Evolutionary conservation across 2,329 filamentous ascomycete species (phyloP), one percentile per base, ranked within the genome.

Genomic region (Neonectria faginata): DNA sequence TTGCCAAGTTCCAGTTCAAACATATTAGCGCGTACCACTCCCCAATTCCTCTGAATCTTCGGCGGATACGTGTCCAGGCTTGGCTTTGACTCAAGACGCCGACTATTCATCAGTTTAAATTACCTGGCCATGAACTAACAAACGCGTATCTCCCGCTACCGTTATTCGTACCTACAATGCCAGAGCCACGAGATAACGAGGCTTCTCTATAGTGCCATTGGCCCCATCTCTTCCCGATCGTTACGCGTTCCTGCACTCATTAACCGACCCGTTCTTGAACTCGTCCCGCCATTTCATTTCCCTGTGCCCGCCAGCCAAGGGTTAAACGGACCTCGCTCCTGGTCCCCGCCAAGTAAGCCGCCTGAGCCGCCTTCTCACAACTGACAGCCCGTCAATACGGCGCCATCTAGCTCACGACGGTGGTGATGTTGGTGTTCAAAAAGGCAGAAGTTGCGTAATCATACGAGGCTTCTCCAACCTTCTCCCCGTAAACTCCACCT

Each of bases 61-160:
- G 18, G 16, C 48, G 29, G 44, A 50, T 57, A 59, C 48, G 48
- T 54, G 45, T 33, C n/a, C 27, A 29, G 14, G 18, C 16, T n/a
- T 11, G 25, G 44, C 29, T 63, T 45, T 41, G 53, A 48, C 50
- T 53, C 36, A 57, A 29, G 47, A 36, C 52, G 53, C 53, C 22
- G 41, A 57, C 54, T 42, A 31, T 57, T 44, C 41, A 53, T 62
- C 27, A 57, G 29, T 41, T 53, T 53, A 62, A 20, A 62, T 62
- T 56, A 53, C 44, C 20, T 52, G 31, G 25, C 47, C 53, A 41
- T n/a, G 51, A 36, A 27, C 48, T 29, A 31, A 60, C 22, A 60
- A 42, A 29, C 33, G 29, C 52, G 8, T 29, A 18, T 42, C 25
- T 47, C 51, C 50, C 44, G 18, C 41, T 59, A 25, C 44, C 44